Conservation (phyloP, 768 basidiomycete species). For the Suillus luteus region DNA sequence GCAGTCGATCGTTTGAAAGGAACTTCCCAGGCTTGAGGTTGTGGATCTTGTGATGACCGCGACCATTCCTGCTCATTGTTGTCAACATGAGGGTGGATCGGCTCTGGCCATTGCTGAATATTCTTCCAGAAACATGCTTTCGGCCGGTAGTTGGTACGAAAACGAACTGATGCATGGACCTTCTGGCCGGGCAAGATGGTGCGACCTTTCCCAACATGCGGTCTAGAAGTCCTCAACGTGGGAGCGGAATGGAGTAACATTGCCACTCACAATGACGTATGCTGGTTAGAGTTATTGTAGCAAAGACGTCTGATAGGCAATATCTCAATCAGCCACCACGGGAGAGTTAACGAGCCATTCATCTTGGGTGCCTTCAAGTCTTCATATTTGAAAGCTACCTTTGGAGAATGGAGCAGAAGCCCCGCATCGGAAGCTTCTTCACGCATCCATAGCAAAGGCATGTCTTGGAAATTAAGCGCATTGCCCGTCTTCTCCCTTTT, state of each 20-base stretch:
- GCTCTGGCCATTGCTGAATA: constrained; percentile 27
- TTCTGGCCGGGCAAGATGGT: constrained; percentile 32
- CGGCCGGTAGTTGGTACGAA: constrained; percentile 33
- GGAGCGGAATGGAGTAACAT: neutral
- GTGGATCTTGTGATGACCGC: constrained; percentile 11
- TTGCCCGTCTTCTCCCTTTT: constrained; percentile 22
- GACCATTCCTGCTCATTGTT: neutral
- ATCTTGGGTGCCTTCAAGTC: constrained; percentile 27
- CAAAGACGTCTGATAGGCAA: constrained; percentile 28
- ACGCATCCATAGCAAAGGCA: constrained; percentile 35
- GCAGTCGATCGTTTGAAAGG: constrained; percentile 20
- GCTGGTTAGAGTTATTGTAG: constrained; percentile 29
- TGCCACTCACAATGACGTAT: constrained; percentile 22
- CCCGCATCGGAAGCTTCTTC: constrained; percentile 31
- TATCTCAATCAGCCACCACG: constrained; percentile 30
- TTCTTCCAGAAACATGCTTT: constrained; percentile 25
- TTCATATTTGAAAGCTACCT: constrained; percentile 31
- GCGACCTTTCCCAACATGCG: constrained; percentile 29
- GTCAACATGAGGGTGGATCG: constrained; percentile 5
- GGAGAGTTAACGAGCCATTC: constrained; percentile 17
- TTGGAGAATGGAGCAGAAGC: constrained; percentile 23
- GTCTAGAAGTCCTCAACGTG: constrained; percentile 21
- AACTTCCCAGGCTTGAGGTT: constrained; percentile 24
- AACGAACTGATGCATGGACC: constrained; percentile 33
- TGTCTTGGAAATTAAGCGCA: constrained; percentile 28